Evolutionary conservation across 192 early-diverging fungal species (phyloP), one percentile per base, ranked within the genome.

Genomic region (Coemansia sp.): DNA sequence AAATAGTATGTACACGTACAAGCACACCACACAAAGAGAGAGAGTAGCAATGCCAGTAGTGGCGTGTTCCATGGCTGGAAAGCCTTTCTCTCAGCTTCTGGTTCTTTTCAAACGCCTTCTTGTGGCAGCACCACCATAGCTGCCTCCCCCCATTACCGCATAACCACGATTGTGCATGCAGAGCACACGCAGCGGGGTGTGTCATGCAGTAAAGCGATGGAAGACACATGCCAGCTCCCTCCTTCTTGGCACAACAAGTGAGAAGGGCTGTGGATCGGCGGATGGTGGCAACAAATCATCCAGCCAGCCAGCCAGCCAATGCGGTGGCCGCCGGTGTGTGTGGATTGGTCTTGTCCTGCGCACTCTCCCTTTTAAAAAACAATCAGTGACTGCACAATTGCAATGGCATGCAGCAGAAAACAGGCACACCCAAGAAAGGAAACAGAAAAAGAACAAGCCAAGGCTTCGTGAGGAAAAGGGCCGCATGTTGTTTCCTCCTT

Each of bases 321-420:
- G 49, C 32, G 32, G 32, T 32, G 32, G 32, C 32, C 32, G 32
- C 32, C 32, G 32, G 32, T 32, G 32, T 32, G 32, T 32, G 32
- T 32, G 32, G 32, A 19, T 22, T 54, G 51, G 51, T 21, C 51
- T 54, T 21, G 10, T 59, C 7, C 16, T 7, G 5, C 40, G 37
- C 8, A 37, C 37, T 18, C 37, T 41, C 40, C n/a, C 40, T 37
- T 59, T 59, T 59, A 6, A 37, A 59, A 59, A 47, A 32, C 32
- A 32, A 32, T 32, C 57, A 59, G 39, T 59, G 57, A 41, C 15
- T 16, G 37, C 57, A 59, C 57, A 37, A 59, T 59, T 59, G 57
- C 57, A 16, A 40, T 39, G 9, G 6, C 57, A 10, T 59, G 57
- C 57, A 59, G 57, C 57, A 26, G 21, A 56, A 18, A 56, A 26